Conservation (phyloP, 1,284 basidiomycete species). For the Ustilago tritici region DNA sequence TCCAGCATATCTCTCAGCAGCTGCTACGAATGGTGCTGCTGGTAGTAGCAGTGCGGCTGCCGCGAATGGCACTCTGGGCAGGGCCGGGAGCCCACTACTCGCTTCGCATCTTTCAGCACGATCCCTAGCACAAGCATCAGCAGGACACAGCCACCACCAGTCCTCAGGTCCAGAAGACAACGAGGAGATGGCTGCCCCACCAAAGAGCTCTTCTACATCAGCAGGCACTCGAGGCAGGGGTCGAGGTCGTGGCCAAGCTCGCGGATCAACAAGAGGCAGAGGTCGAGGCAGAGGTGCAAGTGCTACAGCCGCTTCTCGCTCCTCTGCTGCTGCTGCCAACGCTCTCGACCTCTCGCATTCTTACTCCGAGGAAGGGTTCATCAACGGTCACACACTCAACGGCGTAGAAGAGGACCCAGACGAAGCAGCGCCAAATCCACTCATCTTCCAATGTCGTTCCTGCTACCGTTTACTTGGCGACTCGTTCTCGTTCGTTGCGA, state of each 20-base stretch:
- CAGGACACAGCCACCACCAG: neutral
- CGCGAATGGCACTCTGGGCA: constrained; percentile 4
- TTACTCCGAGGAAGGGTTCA: neutral
- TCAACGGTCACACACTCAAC: constrained; percentile 1
- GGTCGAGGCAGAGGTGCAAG: constrained; percentile 17
- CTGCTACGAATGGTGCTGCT: constrained; percentile 9
- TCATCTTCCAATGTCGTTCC: constrained; percentile 52
- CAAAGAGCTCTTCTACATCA: constrained; percentile 18
- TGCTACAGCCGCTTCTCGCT: neutral
- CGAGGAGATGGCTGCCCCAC: constrained; percentile 28
- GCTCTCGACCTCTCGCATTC: neutral
- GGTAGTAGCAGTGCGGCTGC: constrained; percentile 5
- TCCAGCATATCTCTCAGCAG: constrained; percentile 13
- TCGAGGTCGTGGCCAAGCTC: constrained; percentile 7
- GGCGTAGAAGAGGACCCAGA: neutral
- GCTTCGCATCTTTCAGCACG: constrained; percentile 2
- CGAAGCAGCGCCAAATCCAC: constrained; percentile 23
- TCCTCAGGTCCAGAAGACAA: constrained; percentile 22
- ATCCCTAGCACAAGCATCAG: constrained; percentile 14
- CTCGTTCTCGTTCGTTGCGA: constrained; percentile 46
- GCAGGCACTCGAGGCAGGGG: constrained; percentile 14
- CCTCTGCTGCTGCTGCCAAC: neutral
- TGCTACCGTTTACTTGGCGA: constrained; percentile 54
- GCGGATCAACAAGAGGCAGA: constrained; percentile 11
- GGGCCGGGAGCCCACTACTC: constrained; percentile 18